Base-by-base conservation (phyloP, 768 basidiomycete genomes). In the Auricularia cornea region DNA sequence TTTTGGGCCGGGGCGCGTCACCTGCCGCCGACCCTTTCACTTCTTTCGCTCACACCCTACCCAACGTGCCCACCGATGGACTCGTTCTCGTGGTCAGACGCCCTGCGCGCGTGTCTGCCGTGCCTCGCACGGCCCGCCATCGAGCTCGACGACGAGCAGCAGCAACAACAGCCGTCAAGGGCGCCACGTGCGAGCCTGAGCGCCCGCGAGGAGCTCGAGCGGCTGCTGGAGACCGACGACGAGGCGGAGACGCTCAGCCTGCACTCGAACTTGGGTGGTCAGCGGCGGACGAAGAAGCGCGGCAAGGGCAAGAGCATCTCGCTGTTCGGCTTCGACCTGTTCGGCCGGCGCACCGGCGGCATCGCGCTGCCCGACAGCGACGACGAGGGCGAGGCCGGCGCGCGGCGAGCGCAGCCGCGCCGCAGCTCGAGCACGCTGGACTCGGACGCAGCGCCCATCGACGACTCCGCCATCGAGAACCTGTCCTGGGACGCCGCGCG, bases 241-340 rank as follows among this genome's bases (percentile, higher is more conserved):
- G 88, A 89, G 60, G 83, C 79, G 6, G 85, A 86, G 69, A 79
- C 80, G 26, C 78, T 88, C 60, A 89, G 87, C 1, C 70, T 88
- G 44, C 87, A 89, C 71, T 87, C 88, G 6, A 85, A 86, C 68
- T 72, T 84, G 4, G 84, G 81, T 28, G 54, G 63, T 2, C 67
- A 72, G 66, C 68, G 73, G 66, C 72, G 76, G 68, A 69, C 74
- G 65, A 65, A 73, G 66, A 72, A 73, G 71, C 67, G 72, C 66
- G 67, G 65, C 29, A 20, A 11, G 26, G 28, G 28, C 16, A 16
- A 26, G 26, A 10, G 6, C 28, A 82, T 89, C 67, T 81, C 79
- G 10, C 69, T 90, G 8, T 89, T 89, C 64, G 89, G 88, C 5
- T 88, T 76, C 65, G 77, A 85, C 60, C 77, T 89, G 2, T 89